Base-by-base conservation (phyloP, 2,329 filamentous ascomycete species). In the Penicillium decumbens region DNA sequence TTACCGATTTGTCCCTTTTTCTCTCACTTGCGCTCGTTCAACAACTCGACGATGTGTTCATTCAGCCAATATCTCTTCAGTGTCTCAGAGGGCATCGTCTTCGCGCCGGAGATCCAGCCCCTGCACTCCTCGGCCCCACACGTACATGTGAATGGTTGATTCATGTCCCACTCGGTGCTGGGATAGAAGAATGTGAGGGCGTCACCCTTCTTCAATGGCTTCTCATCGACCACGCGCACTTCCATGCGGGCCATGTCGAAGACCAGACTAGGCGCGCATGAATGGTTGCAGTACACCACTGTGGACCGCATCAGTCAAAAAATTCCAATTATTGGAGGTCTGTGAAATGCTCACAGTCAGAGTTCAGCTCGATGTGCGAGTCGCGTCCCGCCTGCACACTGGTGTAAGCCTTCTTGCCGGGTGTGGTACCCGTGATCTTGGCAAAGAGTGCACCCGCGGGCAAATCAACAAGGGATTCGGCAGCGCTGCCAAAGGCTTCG, bases 281-380 rank as follows among this genome's bases (percentile, higher is more conserved):
- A 77, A 65, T 82, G 79, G 66, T 82, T 82, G 68, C 77, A 74
- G 65, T 74, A 82, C 23, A 81, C 73, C 9, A 82, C 33, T 37
- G 18, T 20, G 4, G 18, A 37, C 8, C 15, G 4, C 18, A 18
- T 37, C 33, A 37, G 33, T 20, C 33, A 23, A 18, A 3, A 6
- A 20, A 37, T 20, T 10, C 15, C 15, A 18, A 20, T 8, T 18
- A 37, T 20, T 20, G 2, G 8, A 35, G 15, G 9, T 3, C 8
- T 20, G 4, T n/a, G 15, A 10, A 37, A 37, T 12, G 15, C 33
- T 37, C 23, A 37, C 33, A 68, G 55, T 80, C 79, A 50, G 72
- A 76, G 65, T 80, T 80, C 4, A 81, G 72, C 56, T 81, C 78
- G 56, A 81, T 77, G 63, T 82, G 78, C 0, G 71, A 67, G 47